Evolutionary conservation across 2,329 filamentous ascomycete genomes (phyloP), one percentile per base, ranked within the genome.

Genomic region (Trichoderma guizhouense): DNA sequence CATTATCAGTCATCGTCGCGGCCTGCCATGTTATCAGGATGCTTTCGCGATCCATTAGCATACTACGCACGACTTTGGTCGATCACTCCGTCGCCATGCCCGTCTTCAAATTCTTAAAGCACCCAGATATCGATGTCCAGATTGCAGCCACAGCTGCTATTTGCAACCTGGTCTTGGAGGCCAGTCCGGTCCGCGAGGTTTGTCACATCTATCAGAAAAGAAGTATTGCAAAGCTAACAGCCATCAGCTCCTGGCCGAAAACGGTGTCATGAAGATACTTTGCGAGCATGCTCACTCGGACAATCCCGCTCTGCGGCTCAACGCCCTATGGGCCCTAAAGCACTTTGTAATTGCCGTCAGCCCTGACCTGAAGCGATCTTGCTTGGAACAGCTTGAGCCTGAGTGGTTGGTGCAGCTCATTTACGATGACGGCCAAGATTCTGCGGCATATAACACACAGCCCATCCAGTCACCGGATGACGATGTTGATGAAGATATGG

Each of bases 271-370:
- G 75, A 90, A 89, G 73, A 88, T 92, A 0, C 84, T 98, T 1
- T 97, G 94, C 78, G 89, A 93, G 75, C 93, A 97, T 79, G 94
- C 95, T 1, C 93, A 93, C 79, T 96, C 93, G 0, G 86, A 88
- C 61, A 93, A 95, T 77, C 88, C 92, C n/a, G 89, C 91, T 61
- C 85, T 98, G 68, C 90, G 94, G 28, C 86, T 97, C 30, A 94
- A 96, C 76, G 94, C 95, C 26, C 83, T 99, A 2, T 99, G 96
- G 95, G 94, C 94, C 7, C 84, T 99, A 72, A 98, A 98, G 79
- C 94, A 98, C 81, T 87, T 98, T 64, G 91, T 97, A 3, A 88
- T 92, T 74, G 90, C 90, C 26, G 89, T 92, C 7, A 87, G 88
- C 21, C 90, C 91, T 58, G 88, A 91, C 14, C 84, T 93, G 75